Percentiles rank a stretch among this genome's conserved stretches.
phyloP scores from a whole-genome alignment of 768 basidiomycete genomes.

The Russula sp. region DNA sequence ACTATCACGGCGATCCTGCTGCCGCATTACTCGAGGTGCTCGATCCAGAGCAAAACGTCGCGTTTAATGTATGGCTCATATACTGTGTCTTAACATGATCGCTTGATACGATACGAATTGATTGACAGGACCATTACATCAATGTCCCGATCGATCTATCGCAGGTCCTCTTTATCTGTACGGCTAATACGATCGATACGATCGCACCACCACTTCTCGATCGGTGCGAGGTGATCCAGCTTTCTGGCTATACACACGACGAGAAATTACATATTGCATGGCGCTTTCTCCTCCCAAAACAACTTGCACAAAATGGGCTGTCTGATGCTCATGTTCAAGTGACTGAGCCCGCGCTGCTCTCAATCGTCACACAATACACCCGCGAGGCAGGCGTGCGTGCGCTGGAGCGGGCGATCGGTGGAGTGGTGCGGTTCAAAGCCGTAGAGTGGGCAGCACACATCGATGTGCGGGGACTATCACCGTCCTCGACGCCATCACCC shows the following conservation, averaged over 20 bases:
- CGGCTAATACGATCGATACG: constrained; percentile 85
- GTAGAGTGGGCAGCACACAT: constrained; percentile 82
- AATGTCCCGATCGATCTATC: constrained; percentile 86
- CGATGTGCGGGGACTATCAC: constrained; percentile 38
- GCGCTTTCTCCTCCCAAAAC: constrained; percentile 86
- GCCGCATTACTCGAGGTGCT: constrained; percentile 90
- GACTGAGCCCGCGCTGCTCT: constrained; percentile 65
- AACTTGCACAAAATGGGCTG: constrained; percentile 75
- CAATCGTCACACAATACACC: constrained; percentile 77
- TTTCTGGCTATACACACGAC: constrained; percentile 82
- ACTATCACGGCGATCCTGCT: constrained; percentile 88
- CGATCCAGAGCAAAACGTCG: constrained; percentile 90
- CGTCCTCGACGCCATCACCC: constrained; percentile 22
- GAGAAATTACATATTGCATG: constrained; percentile 91
- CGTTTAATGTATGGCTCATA: constrained; percentile 58
- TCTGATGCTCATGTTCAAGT: constrained; percentile 57
- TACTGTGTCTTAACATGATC: not conserved
- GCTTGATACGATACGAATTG: constrained; percentile 3
- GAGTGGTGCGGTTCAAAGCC: constrained; percentile 87
- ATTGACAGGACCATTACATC: constrained; percentile 78
- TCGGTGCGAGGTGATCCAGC: constrained; percentile 82
- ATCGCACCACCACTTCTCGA: constrained; percentile 86
- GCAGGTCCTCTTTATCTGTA: constrained; percentile 89
- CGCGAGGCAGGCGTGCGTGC: constrained; percentile 92
- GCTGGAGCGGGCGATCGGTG: constrained; percentile 81